A percentile compares a stretch with the other conserved stretches of the same genome.
These are phyloP conservation scores for Helicocarpus griseus DNA, from an alignment of 2,329 filamentous ascomycete genomes.

Conservation along the genomic window DNA sequence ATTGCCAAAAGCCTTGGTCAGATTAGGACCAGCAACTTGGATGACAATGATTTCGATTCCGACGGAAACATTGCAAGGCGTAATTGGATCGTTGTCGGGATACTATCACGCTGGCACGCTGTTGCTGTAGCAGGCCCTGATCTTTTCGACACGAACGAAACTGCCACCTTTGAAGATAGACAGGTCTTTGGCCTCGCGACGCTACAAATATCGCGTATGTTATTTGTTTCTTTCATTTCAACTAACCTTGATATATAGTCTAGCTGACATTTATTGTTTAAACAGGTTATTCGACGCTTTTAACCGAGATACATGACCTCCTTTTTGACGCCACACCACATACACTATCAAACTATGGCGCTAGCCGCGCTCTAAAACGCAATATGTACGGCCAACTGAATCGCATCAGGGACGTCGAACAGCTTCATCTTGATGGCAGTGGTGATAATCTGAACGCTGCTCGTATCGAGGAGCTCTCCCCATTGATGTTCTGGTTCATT, in stretches of 20 bases:
- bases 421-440: constrained; percentile 21
- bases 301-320: constrained; percentile 24
- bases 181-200: constrained; percentile 27
- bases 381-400: constrained; percentile 29
- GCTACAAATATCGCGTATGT: constrained; percentile 31
- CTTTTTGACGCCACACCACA: constrained; percentile 25
- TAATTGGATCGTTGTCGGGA: constrained; percentile 30
- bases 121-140: constrained; percentile 32
- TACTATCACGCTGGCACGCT: constrained; percentile 33
- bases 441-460: constrained; percentile 18
- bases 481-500: constrained; percentile 34
- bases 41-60: constrained; percentile 28
- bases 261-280: background rate
- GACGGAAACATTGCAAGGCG: constrained; percentile 32
- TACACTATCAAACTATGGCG: constrained; percentile 26
- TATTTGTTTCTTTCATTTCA: background rate
- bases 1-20: constrained; percentile 31
- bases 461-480: constrained; percentile 29
- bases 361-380: constrained; percentile 27
- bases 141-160: constrained; percentile 28
- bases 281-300: constrained; percentile 26
- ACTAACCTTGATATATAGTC: constrained; percentile 8
- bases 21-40: constrained; percentile 24
- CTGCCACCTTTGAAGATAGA: constrained; percentile 30
- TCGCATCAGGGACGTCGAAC: constrained; percentile 28